phyloP scores from a whole-genome alignment of 257 asterid genomes.

The Solanum megistacrolobum region DNA sequence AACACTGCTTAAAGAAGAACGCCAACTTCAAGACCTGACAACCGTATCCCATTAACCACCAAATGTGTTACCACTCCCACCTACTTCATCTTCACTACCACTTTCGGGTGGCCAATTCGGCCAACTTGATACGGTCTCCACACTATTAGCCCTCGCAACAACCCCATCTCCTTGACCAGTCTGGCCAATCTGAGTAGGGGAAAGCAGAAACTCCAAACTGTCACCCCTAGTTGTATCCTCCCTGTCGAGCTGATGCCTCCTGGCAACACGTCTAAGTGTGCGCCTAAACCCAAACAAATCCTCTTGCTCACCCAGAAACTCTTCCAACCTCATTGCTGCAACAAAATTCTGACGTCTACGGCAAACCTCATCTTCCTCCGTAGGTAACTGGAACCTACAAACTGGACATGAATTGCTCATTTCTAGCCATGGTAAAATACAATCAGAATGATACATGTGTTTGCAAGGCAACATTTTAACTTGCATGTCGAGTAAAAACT shows the following conservation, averaged over 20 bases:
- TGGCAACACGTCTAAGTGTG: conserved; percentile 46
- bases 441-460: conserved; percentile 59
- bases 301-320: conserved; percentile 45
- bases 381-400: conserved; percentile 56
- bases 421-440: conserved; percentile 88
- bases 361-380: conserved; percentile 23
- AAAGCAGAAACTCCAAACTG: conserved; percentile 43
- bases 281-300: conserved; percentile 38
- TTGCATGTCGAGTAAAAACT: conserved; percentile 29
- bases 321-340: conserved; percentile 44
- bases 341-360: conserved; percentile 21
- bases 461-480: conserved; percentile 67
- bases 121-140: conserved; percentile 70
- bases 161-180: conserved; percentile 51
- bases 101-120: conserved; percentile 55
- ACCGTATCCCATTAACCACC: conserved; percentile 1
- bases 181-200: conserved; percentile 63
- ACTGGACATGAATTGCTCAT: conserved; percentile 80
- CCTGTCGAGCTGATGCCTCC: conserved; percentile 15
- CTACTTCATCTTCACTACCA: conserved; percentile 31
- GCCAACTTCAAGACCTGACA: conserved; percentile 2
- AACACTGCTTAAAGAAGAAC: neutral
- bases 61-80: neutral
- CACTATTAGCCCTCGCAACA: conserved; percentile 53
- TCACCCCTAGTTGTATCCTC: conserved; percentile 18